Percentiles rank a stretch among this genome's conserved stretches.
Evolutionary conservation across 2,329 filamentous ascomycete species (phyloP).

Genomic region (Sclerotinia glacialis): DNA sequence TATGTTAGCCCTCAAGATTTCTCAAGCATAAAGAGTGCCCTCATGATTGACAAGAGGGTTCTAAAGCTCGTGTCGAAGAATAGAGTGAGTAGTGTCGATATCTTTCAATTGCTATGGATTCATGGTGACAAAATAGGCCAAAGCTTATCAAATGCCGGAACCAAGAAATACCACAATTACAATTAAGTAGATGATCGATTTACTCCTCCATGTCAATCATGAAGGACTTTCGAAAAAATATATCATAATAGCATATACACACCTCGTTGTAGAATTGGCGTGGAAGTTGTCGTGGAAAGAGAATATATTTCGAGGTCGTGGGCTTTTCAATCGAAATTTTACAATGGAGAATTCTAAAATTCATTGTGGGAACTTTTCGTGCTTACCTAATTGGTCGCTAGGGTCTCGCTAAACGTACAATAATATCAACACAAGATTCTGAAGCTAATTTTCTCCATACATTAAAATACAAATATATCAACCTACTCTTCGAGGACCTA

Average conservation of each 20-base stretch:
- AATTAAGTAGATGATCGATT: constrained; percentile 49
- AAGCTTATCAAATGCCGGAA: background rate
- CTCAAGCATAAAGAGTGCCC: constrained; percentile 68
- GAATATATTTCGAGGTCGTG: constrained; percentile 6
- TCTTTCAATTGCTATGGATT: constrained; percentile 36
- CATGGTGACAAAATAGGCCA: background rate
- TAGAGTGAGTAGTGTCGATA: constrained; percentile 61
- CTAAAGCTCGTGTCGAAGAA: constrained; percentile 65
- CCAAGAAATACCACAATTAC: constrained; percentile 14
- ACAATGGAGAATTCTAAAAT: constrained; percentile 15
- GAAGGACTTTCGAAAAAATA: constrained; percentile 33
- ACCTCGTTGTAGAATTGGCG: constrained; percentile 33
- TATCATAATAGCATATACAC: constrained; percentile 33
- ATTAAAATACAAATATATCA: constrained; percentile 26
- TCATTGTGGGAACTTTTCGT: constrained; percentile 21
- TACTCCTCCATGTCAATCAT: constrained; percentile 46
- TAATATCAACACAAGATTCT: constrained; percentile 22
- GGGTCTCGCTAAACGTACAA: constrained; percentile 19
- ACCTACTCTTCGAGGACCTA: constrained; percentile 38
- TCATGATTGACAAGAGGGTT: constrained; percentile 58
- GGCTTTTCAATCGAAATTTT: background rate
- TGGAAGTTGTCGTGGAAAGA: constrained; percentile 9
- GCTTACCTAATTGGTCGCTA: constrained; percentile 20
- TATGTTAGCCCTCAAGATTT: constrained; percentile 62
- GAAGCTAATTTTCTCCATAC: constrained; percentile 21